Conservation (phyloP, 2,329 filamentous ascomycete species). For the Arthrobotrys iridis region DNA sequence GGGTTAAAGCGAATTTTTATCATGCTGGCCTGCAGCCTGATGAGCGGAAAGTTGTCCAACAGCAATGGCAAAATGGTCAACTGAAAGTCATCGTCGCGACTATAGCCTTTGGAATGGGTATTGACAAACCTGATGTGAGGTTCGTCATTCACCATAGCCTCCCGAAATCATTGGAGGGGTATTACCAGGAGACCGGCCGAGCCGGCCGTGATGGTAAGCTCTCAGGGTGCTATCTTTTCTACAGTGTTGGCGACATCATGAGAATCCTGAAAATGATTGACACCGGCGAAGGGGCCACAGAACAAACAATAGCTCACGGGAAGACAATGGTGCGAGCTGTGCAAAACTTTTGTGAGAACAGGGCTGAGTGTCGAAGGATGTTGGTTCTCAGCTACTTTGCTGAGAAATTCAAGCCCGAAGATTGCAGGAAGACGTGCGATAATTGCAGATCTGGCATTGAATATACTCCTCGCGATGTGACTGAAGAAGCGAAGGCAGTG, state of each 20-base stretch:
- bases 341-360: constrained; percentile 88
- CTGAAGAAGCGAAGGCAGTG: constrained; percentile 75
- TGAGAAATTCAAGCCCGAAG: constrained; percentile 76
- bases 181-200: constrained; percentile 97
- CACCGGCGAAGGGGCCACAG: constrained; percentile 75
- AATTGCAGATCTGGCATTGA: constrained; percentile 80
- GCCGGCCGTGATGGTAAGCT: constrained; percentile 88
- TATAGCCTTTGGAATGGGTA: constrained; percentile 99
- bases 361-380: constrained; percentile 83
- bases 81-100: constrained; percentile 94
- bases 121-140: constrained; percentile 95
- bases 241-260: constrained; percentile 79
- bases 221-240: constrained; percentile 91
- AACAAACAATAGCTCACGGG: constrained; percentile 72
- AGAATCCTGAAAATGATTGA: constrained; percentile 82
- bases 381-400: constrained; percentile 95
- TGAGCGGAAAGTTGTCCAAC: constrained; percentile 77
- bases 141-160: constrained; percentile 94
- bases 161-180: constrained; percentile 94
- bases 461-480: constrained; percentile 81
- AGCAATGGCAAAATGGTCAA: constrained; percentile 80
- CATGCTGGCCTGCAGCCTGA: constrained; percentile 79
- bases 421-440: constrained; percentile 83
- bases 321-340: constrained; percentile 87
- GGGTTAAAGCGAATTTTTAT: constrained; percentile 82